Conservation (phyloP, 768 basidiomycete genomes). For the Leccinum broughii region DNA sequence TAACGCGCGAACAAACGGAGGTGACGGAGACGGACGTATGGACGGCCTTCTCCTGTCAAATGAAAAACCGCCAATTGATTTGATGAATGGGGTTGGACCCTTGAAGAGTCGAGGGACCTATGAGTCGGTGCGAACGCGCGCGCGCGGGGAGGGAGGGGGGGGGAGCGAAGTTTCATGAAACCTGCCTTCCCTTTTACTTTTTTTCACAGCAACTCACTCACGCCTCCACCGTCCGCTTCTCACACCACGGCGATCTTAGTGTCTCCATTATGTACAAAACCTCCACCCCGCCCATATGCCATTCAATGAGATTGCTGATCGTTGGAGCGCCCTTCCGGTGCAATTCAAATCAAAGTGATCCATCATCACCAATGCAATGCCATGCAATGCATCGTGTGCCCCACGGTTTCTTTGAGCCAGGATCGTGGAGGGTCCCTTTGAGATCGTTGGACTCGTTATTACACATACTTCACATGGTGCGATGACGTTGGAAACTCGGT, state of each 20-base stretch:
- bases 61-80: conserved; percentile 4
- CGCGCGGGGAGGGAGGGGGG: neutral
- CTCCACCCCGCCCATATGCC: neutral
- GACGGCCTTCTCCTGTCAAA: conserved; percentile 15
- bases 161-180: conserved; percentile 10
- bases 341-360: neutral
- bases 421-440: neutral
- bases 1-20: neutral
- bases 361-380: neutral
- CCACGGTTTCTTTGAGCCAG: neutral
- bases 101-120: neutral
- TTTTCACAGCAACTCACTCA: conserved; percentile 8
- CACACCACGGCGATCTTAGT: conserved; percentile 30
- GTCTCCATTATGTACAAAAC: conserved; percentile 15
- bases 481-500: neutral
- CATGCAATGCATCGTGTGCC: neutral
- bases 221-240: conserved; percentile 17
- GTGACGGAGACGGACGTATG: neutral
- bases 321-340: neutral
- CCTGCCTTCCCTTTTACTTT: neutral
- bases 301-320: neutral
- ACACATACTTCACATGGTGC: neutral
- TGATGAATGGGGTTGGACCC: neutral
- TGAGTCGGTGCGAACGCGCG: neutral
- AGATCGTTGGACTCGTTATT: neutral